phyloP scores from a whole-genome alignment of 306 rosid species.

The Rubus idaeus region DNA sequence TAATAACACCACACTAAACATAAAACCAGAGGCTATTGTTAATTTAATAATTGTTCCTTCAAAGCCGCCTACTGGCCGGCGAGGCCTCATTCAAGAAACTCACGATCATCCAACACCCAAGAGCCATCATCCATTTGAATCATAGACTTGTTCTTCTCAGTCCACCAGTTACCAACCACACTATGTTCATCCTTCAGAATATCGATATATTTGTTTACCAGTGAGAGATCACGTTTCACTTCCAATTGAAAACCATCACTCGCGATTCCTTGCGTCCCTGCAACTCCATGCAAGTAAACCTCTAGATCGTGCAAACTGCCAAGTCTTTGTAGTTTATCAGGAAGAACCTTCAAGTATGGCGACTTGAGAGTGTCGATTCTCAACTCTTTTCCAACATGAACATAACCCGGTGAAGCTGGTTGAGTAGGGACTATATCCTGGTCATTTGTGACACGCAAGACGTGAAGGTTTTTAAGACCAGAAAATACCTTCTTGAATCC shows the following conservation, averaged over 20 bases:
- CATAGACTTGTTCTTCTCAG: too few relatives aligned
- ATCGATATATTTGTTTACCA: too few relatives aligned
- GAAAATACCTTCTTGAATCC: slow-evolving; percentile 6
- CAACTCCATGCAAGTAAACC: slow-evolving; percentile 18
- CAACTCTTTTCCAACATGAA: slow-evolving; percentile 15
- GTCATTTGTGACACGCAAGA: slow-evolving; percentile 11
- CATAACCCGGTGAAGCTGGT: too few relatives aligned
- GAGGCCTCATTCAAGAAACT: too few relatives aligned
- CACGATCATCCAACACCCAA: too few relatives aligned
- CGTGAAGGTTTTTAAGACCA: slow-evolving; percentile 4
- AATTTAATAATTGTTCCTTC: too few relatives aligned
- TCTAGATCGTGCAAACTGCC: background rate
- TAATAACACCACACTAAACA: too few relatives aligned
- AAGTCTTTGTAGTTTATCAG: background rate
- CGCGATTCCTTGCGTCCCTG: background rate
- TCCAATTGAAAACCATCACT: background rate
- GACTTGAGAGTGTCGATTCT: slow-evolving; percentile 1
- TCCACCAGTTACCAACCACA: too few relatives aligned
- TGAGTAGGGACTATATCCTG: background rate
- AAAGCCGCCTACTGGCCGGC: too few relatives aligned
- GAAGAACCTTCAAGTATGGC: slow-evolving; percentile 1
- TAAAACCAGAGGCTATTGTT: too few relatives aligned
- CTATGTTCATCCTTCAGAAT: too few relatives aligned
- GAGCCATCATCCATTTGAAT: too few relatives aligned
- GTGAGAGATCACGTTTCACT: background rate